Evolutionary conservation across 139 green algal genomes (phyloP).

Genomic region (Ettlia oleoabundans): DNA sequence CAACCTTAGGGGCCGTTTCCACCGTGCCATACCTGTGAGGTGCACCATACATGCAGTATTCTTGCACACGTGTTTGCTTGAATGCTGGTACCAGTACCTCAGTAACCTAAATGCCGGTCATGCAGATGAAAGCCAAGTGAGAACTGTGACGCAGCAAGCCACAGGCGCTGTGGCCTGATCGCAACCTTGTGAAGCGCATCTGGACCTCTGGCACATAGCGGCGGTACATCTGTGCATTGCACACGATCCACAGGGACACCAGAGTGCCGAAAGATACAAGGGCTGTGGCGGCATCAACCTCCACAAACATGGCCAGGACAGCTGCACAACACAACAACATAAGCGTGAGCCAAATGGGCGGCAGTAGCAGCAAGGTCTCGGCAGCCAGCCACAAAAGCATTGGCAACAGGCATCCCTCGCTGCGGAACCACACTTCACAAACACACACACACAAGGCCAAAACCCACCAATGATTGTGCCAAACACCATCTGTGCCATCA

Average conservation of each 20-base stretch:
- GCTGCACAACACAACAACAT: neutral
- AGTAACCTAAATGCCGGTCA: neutral
- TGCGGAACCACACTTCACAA: no score
- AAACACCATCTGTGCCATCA: slow-evolving; percentile 43
- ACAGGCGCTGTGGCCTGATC: no score
- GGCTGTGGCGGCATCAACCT: slow-evolving; percentile 15
- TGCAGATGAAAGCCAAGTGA: no score
- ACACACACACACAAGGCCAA: no score
- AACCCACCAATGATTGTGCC: slow-evolving; percentile 41
- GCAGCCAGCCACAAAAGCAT: no score
- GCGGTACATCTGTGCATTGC: slow-evolving; percentile 40
- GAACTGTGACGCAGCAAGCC: no score
- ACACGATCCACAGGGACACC: slow-evolving; percentile 36
- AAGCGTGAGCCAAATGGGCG: neutral
- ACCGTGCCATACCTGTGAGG: slow-evolving; percentile 36
- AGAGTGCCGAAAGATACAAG: slow-evolving; percentile 28
- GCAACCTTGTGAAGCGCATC: slow-evolving; percentile 44
- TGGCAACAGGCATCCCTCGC: neutral
- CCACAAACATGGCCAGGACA: slow-evolving; percentile 34
- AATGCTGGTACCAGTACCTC: neutral
- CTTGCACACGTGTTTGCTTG: neutral
- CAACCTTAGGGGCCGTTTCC: neutral
- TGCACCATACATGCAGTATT: neutral
- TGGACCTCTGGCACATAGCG: slow-evolving; percentile 46
- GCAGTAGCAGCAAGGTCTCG: neutral